These are phyloP conservation scores for Dothistroma pini DNA, from an alignment of 2,329 filamentous ascomycete species.

Conservation along the genomic window DNA sequence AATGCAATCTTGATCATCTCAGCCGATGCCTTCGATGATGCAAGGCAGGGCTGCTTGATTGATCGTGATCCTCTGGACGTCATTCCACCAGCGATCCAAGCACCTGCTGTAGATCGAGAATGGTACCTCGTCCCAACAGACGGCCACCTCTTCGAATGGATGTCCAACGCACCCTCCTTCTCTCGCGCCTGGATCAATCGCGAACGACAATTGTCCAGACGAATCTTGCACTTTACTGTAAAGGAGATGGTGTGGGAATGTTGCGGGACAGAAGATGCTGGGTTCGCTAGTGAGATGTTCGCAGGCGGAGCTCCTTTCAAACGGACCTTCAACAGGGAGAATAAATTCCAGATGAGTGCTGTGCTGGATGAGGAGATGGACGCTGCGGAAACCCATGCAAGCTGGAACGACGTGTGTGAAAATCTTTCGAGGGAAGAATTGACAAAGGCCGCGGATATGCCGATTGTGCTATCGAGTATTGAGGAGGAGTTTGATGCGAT, in stretches of 20 bases:
- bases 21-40: background rate
- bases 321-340: background rate
- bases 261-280: background rate
- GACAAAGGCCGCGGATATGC: constrained; percentile 4
- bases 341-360: constrained; percentile 2
- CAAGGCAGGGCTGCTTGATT: constrained; percentile 1
- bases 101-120: background rate
- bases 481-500: constrained; percentile 4
- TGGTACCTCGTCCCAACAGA: background rate
- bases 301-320: constrained; percentile 2
- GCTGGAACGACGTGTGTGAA: constrained; percentile 4
- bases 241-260: constrained; percentile 5
- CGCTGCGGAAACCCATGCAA: background rate
- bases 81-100: background rate
- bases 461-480: constrained; percentile 2
- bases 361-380: background rate
- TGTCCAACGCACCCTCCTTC: background rate
- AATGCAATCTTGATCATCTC: background rate
- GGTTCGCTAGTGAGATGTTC: constrained; percentile 5
- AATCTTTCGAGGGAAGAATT: background rate
- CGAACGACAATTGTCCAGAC: background rate
- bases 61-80: background rate
- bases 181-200: constrained; percentile 3
- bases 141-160: constrained; percentile 1
- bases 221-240: constrained; percentile 2